Evolutionary conservation across 352 stramenopile genomes (phyloP), one percentile per base, ranked within the genome.

Genomic region (Globisporangium abappressorium): DNA sequence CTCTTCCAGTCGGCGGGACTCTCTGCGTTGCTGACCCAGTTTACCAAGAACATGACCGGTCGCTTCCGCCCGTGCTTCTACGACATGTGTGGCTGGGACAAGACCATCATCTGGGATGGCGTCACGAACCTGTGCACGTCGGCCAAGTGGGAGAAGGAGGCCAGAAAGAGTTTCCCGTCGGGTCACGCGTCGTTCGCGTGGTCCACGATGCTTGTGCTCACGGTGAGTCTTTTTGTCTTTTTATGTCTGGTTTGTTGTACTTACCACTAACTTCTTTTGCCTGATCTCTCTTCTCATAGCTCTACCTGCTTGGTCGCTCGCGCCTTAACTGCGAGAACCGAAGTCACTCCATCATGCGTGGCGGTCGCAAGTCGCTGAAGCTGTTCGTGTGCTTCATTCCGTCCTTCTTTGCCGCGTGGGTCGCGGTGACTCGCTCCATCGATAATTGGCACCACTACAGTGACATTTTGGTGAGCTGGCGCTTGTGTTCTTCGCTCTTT

Each of bases 381-480:
- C 68, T 93, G 7, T 89, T 93, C 60, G 5, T 93, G 36, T 90
- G 84, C 68, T 90, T 87, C 64, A 47, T 72, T 14, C 87, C 87
- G 24, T 77, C 79, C 28, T 34, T 92, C 1, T 54, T 93, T 14
- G 85, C 87, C 22, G 54, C 85, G 2, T 95, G 87, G 87, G 81
- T 93, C 46, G 74, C 80, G 2, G 71, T 93, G 33, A 90, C 87
- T 18, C 87, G 87, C 56, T 89, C 84, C 33, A 80, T 92, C 57
- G 87, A 93, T 74, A 95, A 95, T 66, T 93, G 87, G 87, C 87
- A 95, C 64, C 82, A 95, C 71, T 95, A 93, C 73, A 84, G 68
- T 34, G 87, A 93, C 65, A 92, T 94, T 54, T 46, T 92, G 62
- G 86, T 89, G 66, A 38, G 68, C 71, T 14, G 20, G 43, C 8